Evolutionary conservation across 2,329 filamentous ascomycete genomes (phyloP).

Genomic region (Drechslera avenae): DNA sequence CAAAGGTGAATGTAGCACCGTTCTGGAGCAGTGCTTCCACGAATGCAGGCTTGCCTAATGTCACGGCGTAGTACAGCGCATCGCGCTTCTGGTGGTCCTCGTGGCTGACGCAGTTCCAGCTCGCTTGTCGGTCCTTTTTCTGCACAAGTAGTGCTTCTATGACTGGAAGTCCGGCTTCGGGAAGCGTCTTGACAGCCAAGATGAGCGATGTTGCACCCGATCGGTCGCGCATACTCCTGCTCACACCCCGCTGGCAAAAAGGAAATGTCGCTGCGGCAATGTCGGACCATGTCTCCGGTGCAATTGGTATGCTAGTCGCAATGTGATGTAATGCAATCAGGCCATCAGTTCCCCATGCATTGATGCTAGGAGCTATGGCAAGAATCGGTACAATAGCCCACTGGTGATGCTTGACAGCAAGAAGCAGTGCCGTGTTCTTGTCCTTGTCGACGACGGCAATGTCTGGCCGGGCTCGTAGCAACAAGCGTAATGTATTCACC

Average conservation of each 20-base stretch:
- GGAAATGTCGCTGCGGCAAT: conserved; percentile 28
- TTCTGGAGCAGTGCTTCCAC: conserved; percentile 33
- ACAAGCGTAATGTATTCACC: conserved; percentile 18
- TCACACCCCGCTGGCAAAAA: conserved; percentile 40
- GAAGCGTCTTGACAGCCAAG: conserved; percentile 34
- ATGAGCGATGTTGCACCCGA: conserved; percentile 45
- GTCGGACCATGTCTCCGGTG: conserved; percentile 33
- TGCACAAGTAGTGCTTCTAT: conserved; percentile 33
- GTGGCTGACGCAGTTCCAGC: conserved; percentile 38
- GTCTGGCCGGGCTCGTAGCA: conserved; percentile 34
- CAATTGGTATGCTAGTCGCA: conserved; percentile 28
- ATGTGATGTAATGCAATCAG: conserved; percentile 42
- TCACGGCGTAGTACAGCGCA: conserved; percentile 39
- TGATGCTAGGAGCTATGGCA: conserved; percentile 36
- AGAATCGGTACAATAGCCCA: conserved; percentile 37
- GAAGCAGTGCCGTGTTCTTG: conserved; percentile 38
- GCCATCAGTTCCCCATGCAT: conserved; percentile 39
- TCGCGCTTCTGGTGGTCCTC: conserved; percentile 37
- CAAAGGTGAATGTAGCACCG: conserved; percentile 33
- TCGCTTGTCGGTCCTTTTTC: conserved; percentile 21
- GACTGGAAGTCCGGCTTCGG: conserved; percentile 36
- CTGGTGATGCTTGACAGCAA: conserved; percentile 35
- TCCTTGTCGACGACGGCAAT: conserved; percentile 26
- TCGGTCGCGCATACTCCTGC: conserved; percentile 41
- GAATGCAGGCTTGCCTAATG: conserved; percentile 31